Evolutionary conservation across 495 filamentous ascomycete genomes (phyloP).

Genomic region (Xylaria sp.): DNA sequence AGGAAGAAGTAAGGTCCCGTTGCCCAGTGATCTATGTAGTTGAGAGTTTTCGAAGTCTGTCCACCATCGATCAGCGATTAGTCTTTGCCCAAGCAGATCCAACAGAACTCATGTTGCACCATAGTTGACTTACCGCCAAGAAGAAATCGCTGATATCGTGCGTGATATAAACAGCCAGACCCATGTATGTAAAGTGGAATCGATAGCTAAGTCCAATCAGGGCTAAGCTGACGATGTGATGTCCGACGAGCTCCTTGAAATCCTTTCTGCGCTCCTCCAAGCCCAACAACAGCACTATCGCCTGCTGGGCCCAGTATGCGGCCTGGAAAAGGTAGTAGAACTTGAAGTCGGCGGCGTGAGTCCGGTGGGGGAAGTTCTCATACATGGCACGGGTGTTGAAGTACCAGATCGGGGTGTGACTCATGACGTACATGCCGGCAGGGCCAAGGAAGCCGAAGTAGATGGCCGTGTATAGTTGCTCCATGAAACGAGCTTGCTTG

Average conservation of each 20-base stretch:
- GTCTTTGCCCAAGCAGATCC: background rate
- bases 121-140: slow-evolving; percentile 75
- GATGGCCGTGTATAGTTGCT: slow-evolving; percentile 95
- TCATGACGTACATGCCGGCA: slow-evolving; percentile 92
- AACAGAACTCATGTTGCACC: background rate
- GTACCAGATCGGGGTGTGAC: slow-evolving; percentile 90
- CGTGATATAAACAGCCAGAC: slow-evolving; percentile 95
- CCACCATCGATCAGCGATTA: slow-evolving; percentile 20
- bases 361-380: slow-evolving; percentile 85
- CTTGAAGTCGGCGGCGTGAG: slow-evolving; percentile 89
- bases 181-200: slow-evolving; percentile 98
- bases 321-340: slow-evolving; percentile 96
- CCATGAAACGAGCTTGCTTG: slow-evolving; percentile 95
- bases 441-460: slow-evolving; percentile 91
- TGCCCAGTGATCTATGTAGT: slow-evolving; percentile 83
- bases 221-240: slow-evolving; percentile 91
- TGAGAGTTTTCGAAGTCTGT: slow-evolving; percentile 90
- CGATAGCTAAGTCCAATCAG: slow-evolving; percentile 91
- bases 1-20: slow-evolving; percentile 82
- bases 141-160: slow-evolving; percentile 98
- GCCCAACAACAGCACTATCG: slow-evolving; percentile 84
- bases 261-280: slow-evolving; percentile 97
- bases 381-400: slow-evolving; percentile 94
- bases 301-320: slow-evolving; percentile 96
- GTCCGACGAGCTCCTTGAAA: slow-evolving; percentile 91